A percentile compares a stretch with the other conserved stretches of the same genome.
Conservation (phyloP, 192 early-diverging fungal genomes). For the Backusella luteola region DNA sequence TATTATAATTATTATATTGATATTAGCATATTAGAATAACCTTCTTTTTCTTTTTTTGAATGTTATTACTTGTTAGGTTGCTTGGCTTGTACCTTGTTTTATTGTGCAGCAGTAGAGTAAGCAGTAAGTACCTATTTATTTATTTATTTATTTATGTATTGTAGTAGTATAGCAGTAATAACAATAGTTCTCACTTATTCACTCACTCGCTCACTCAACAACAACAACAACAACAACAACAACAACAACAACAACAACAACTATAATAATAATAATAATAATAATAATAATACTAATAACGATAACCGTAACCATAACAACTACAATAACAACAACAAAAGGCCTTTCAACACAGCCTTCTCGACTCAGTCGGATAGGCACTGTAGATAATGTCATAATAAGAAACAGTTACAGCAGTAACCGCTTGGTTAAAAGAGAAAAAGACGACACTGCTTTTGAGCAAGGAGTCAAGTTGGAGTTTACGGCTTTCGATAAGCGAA, state of each 20-base stretch:
- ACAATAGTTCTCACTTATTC: not conserved
- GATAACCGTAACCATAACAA: too few relatives aligned
- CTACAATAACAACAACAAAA: not conserved
- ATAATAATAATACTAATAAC: too few relatives aligned
- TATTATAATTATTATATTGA: not conserved
- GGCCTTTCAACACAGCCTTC: constrained; percentile 5
- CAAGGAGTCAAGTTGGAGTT: not conserved
- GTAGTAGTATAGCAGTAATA: not conserved
- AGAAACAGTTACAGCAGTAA: not conserved
- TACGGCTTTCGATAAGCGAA: constrained; percentile 62
- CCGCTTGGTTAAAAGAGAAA: constrained; percentile 10
- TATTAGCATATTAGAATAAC: not conserved
- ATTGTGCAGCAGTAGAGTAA: not conserved
- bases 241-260: too few relatives aligned
- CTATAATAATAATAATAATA: too few relatives aligned
- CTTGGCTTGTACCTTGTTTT: not conserved
- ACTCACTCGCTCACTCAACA: too few relatives aligned
- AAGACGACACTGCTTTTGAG: not conserved
- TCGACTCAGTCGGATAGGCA: not conserved
- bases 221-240: too few relatives aligned
- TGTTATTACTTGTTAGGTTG: not conserved
- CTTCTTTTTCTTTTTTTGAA: not conserved
- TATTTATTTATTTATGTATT: not conserved
- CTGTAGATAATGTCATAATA: not conserved
- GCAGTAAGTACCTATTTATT: not conserved